A percentile compares a stretch with the other conserved stretches of the same genome.
Evolutionary conservation across 2,329 filamentous ascomycete genomes (phyloP).

Genomic region (Hansfordia pulvinata): DNA sequence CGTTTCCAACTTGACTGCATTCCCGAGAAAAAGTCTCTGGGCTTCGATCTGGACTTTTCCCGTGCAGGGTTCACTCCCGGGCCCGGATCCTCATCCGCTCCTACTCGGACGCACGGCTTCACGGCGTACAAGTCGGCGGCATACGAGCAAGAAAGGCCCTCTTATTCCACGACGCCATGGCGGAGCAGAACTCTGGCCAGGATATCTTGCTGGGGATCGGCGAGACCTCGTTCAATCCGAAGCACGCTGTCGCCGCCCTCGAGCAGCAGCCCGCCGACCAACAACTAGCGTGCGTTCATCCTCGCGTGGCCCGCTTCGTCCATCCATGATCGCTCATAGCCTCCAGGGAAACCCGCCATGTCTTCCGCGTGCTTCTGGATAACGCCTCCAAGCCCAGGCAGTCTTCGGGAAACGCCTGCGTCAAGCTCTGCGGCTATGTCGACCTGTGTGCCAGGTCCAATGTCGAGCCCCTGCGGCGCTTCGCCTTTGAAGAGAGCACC

Average conservation of each 20-base stretch:
- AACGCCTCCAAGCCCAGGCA: constrained; percentile 39
- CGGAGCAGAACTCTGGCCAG: constrained; percentile 2
- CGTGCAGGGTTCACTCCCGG: too few species aligned
- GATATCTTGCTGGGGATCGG: constrained; percentile 9
- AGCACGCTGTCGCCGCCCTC: constrained; percentile 15
- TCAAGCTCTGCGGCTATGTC: constrained; percentile 48
- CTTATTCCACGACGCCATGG: too few species aligned
- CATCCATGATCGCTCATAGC: constrained; percentile 3
- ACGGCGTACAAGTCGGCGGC: too few species aligned
- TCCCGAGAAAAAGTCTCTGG: too few species aligned
- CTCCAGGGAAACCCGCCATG: constrained; percentile 18
- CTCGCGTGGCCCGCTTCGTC: background rate
- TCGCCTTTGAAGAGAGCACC: constrained; percentile 37
- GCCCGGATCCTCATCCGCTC: too few species aligned
- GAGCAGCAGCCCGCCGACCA: constrained; percentile 12
- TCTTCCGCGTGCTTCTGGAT: constrained; percentile 33
- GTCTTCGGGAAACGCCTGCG: constrained; percentile 41
- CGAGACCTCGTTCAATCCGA: constrained; percentile 17
- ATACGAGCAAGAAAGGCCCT: too few species aligned
- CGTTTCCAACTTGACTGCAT: too few species aligned
- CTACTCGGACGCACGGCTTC: too few species aligned
- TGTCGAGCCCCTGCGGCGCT: constrained; percentile 24
- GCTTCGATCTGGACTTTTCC: too few species aligned
- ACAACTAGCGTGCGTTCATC: constrained; percentile 12
- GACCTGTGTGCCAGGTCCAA: constrained; percentile 41